These are phyloP conservation scores for Periconia macrospinosa DNA, from an alignment of 2,329 filamentous ascomycete genomes.

Conservation along the genomic window DNA sequence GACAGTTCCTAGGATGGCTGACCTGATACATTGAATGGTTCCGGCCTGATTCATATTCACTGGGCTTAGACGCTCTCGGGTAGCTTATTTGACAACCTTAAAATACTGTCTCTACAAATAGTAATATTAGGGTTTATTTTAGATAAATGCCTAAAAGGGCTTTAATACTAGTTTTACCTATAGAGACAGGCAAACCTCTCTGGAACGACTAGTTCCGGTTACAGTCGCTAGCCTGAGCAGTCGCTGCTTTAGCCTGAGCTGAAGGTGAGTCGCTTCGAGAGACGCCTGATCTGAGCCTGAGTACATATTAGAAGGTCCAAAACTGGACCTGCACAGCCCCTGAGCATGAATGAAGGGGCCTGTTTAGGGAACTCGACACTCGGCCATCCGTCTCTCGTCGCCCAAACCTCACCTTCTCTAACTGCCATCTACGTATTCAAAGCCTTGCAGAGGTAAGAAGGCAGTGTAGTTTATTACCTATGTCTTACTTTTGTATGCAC, in stretches of 20 bases:
- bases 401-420: background rate
- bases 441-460: constrained; percentile 10
- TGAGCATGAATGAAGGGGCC: background rate
- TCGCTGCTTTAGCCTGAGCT: too few relatives aligned
- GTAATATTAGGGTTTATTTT: too few relatives aligned
- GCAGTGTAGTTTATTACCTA: constrained; percentile 7
- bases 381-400: background rate
- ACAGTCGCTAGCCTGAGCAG: background rate
- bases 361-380: background rate
- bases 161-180: too few relatives aligned
- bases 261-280: background rate
- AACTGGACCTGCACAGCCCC: background rate
- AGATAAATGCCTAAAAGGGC: too few relatives aligned
- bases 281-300: background rate
- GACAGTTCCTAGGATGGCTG: too few relatives aligned
- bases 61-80: too few relatives aligned
- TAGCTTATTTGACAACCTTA: too few relatives aligned
- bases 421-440: constrained; percentile 9
- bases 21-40: too few relatives aligned
- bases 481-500: constrained; percentile 11
- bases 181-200: background rate
- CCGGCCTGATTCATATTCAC: too few relatives aligned
- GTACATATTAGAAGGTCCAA: background rate
- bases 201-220: background rate
- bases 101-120: too few relatives aligned